These are phyloP conservation scores for Pelagophyceae sp. DNA, from an alignment of 352 stramenopile genomes.

Conservation along the genomic window DNA sequence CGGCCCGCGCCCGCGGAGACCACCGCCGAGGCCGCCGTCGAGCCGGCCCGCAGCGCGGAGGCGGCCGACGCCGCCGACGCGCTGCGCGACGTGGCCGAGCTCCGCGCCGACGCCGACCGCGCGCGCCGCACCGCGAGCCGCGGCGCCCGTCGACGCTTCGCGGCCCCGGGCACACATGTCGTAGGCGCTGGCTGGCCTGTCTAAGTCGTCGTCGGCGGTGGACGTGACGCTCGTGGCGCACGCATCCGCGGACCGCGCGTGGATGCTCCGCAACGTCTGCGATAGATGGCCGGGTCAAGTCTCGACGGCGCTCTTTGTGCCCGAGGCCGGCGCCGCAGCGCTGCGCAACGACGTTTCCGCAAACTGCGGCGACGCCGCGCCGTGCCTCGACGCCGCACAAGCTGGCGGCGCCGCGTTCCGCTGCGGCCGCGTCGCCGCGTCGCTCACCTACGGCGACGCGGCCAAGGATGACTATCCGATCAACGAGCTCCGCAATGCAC, in stretches of 20 bases:
- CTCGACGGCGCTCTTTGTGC: conserved; percentile 2
- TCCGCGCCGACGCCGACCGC: too few species aligned
- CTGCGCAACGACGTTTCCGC: not conserved
- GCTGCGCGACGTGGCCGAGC: too few species aligned
- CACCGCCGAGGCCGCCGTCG: too few species aligned
- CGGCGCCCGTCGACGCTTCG: too few species aligned
- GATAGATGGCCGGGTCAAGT: conserved; percentile 12
- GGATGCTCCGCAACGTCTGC: conserved; percentile 17
- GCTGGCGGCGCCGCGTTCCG: conserved; percentile 39
- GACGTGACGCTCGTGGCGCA: conserved; percentile 24
- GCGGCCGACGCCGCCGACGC: too few species aligned
- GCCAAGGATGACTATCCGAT: conserved; percentile 19
- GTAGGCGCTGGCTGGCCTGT: too few species aligned
- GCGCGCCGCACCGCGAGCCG: too few species aligned
- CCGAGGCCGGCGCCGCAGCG: not conserved
- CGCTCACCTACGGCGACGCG: conserved; percentile 11
- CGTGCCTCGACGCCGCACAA: conserved; percentile 23
- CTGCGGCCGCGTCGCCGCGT: conserved; percentile 35
- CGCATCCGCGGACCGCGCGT: conserved; percentile 12
- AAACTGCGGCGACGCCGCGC: not conserved
- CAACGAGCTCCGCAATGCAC: conserved; percentile 24
- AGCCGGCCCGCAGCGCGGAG: too few species aligned
- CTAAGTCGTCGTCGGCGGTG: not conserved
- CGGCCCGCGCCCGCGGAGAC: too few species aligned
- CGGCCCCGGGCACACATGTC: too few species aligned